Evolutionary conservation across 73 alveolate genomes (phyloP).

Genomic region (Strombidium stylifer): DNA sequence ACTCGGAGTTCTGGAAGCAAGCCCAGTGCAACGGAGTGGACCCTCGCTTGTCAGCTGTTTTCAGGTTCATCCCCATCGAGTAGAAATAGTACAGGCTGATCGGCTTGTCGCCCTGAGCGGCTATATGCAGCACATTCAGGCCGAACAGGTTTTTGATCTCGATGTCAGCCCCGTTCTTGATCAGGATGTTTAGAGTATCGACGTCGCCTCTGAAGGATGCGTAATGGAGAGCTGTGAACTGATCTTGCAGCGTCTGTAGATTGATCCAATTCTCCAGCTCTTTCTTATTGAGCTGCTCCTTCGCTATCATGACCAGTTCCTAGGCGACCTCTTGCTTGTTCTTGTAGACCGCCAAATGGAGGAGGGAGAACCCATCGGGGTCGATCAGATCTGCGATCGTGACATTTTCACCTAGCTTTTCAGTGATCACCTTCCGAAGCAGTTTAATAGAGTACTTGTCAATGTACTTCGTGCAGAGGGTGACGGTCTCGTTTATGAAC

Average conservation of each 20-base stretch:
- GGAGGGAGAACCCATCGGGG: neutral
- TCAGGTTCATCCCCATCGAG: constrained; percentile 54
- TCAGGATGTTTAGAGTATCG: constrained; percentile 43
- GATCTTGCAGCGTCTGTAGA: constrained; percentile 78
- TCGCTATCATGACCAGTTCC: neutral
- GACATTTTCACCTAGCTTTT: too few species aligned
- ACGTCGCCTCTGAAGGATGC: constrained; percentile 92
- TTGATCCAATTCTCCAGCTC: constrained; percentile 68
- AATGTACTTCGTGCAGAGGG: too few species aligned
- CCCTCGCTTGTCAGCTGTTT: constrained; percentile 63
- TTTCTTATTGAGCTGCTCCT: neutral
- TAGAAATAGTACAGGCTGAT: constrained; percentile 69
- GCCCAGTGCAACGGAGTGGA: constrained; percentile 99
- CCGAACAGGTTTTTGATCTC: constrained; percentile 46
- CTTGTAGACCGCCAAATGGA: neutral
- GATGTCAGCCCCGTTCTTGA: constrained; percentile 61
- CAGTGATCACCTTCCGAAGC: too few species aligned
- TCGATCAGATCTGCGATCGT: neutral
- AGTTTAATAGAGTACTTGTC: too few species aligned
- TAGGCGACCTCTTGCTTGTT: neutral
- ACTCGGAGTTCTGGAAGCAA: constrained; percentile 82
- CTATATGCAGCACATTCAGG: constrained; percentile 80
- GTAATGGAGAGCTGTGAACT: constrained; percentile 92
- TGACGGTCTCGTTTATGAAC: too few species aligned
- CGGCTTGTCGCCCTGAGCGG: constrained; percentile 94